Percentiles rank a stretch among this genome's conserved stretches.
Evolutionary conservation across 352 stramenopile species (phyloP).

Genomic region (Phytophthora foliorum): DNA sequence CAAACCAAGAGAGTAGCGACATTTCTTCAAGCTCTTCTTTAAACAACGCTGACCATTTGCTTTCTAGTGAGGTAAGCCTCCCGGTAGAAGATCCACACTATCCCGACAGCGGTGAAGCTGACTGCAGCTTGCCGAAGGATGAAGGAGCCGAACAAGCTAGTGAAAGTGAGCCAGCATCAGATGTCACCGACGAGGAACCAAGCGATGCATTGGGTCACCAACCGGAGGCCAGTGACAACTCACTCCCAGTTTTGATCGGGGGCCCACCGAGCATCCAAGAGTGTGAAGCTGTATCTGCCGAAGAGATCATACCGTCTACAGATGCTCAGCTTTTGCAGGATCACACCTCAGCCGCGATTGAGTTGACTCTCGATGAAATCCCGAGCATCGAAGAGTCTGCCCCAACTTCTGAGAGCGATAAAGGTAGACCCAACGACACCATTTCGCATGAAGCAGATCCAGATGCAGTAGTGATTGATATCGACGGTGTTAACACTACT

Average conservation of each 20-base stretch:
- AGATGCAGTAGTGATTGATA: not conserved
- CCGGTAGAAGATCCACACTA: too few species aligned
- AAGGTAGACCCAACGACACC: not conserved
- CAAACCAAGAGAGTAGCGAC: not conserved
- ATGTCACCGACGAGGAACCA: not conserved
- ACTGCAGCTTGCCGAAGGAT: too few species aligned
- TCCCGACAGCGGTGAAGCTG: too few species aligned
- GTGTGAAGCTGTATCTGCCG: not conserved
- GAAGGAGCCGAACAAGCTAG: not conserved
- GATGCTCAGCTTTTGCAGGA: too few species aligned
- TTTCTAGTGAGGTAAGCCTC: not conserved
- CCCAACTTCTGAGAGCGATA: not conserved
- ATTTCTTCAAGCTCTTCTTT: not conserved
- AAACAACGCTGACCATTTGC: not conserved
- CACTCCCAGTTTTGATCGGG: not conserved
- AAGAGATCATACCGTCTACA: not conserved
- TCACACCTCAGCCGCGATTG: too few species aligned
- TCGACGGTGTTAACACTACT: not conserved
- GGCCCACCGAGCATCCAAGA: not conserved
- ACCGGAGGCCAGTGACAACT: not conserved
- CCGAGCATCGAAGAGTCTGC: not conserved
- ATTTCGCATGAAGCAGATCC: too few species aligned
- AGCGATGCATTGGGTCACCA: not conserved
- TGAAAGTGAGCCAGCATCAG: not conserved
- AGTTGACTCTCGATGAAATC: too few species aligned